Conservation (phyloP, 1,139 yeast species). For the Keqinozyma sinolaborantium region DNA sequence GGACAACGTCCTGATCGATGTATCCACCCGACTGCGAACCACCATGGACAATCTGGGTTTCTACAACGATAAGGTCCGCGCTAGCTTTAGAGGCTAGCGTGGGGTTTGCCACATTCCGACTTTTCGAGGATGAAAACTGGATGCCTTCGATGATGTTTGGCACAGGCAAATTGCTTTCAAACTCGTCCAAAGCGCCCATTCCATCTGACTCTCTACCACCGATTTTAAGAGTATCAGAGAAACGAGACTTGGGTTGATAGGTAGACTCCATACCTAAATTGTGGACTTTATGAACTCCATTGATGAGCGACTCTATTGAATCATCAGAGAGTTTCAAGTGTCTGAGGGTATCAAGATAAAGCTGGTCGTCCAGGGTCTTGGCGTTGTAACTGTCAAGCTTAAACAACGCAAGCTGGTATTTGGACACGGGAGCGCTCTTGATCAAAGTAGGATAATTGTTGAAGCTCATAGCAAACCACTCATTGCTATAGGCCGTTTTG, state of each 20-base stretch:
- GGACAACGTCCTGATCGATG: not conserved
- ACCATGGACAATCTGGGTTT: not conserved
- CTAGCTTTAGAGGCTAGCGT: not conserved
- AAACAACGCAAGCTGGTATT: slow-evolving; percentile 43
- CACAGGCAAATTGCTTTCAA: slow-evolving; percentile 5
- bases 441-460: slow-evolving; percentile 75
- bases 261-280: slow-evolving; percentile 26
- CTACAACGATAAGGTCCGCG: not conserved
- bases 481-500: slow-evolving; percentile 52
- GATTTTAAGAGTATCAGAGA: slow-evolving; percentile 20
- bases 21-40: not conserved
- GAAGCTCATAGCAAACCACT: slow-evolving; percentile 89
- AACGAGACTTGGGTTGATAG: slow-evolving; percentile 38
- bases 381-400: slow-evolving; percentile 15
- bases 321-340: slow-evolving; percentile 12
- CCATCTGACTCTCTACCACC: slow-evolving; percentile 19
- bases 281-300: slow-evolving; percentile 51
- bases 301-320: slow-evolving; percentile 32
- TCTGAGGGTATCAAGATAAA: slow-evolving; percentile 16
- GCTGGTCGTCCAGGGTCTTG: slow-evolving; percentile 1
- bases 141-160: slow-evolving; percentile 39
- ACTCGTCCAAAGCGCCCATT: slow-evolving; percentile 6
- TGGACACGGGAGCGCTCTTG: slow-evolving; percentile 70
- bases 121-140: slow-evolving; percentile 19
- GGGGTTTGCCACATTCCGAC: not conserved